Evolutionary conservation across 1,284 basidiomycete genomes (phyloP).

Genomic region (Cutaneotrichosporon cutaneum): DNA sequence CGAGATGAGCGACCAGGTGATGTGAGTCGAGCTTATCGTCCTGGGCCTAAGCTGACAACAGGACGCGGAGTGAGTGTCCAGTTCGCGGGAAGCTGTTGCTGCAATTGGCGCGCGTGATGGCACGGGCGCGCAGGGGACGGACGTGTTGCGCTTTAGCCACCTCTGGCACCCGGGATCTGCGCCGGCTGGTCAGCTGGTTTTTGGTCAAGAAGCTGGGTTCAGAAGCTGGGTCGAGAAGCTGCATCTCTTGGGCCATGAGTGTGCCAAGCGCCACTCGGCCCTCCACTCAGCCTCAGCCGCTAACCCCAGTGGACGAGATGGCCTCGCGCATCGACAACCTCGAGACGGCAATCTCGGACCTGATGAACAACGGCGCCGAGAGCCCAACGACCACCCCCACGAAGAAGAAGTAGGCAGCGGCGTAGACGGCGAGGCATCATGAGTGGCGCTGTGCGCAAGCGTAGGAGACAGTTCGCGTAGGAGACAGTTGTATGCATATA

Average conservation of each 20-base stretch:
- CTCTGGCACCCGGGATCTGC: too few species aligned
- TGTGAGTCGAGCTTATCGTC: conserved; percentile 35
- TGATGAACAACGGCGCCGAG: conserved; percentile 37
- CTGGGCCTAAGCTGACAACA: conserved; percentile 12
- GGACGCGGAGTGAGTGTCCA: conserved; percentile 40
- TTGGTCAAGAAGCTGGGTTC: neutral
- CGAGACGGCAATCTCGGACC: conserved; percentile 48
- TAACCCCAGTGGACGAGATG: conserved; percentile 49
- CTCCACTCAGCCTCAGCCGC: neutral
- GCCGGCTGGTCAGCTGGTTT: too few species aligned
- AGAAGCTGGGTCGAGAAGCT: neutral
- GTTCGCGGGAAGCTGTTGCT: too few species aligned
- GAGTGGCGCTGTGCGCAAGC: neutral
- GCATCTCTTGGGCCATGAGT: too few species aligned
- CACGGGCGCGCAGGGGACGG: too few species aligned
- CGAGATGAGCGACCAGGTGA: conserved; percentile 51
- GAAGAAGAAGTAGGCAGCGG: conserved; percentile 7
- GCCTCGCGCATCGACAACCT: conserved; percentile 49
- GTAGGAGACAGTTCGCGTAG: too few species aligned
- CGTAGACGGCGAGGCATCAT: too few species aligned
- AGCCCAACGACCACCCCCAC: conserved; percentile 11
- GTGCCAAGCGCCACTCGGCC: too few species aligned
- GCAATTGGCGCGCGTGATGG: too few species aligned
- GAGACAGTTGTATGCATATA: conserved; percentile 9
- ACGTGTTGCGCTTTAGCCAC: too few species aligned